Percentiles rank a stretch among this genome's conserved stretches.
Conservation (phyloP, 225 moss, liverwort and hornwort genomes). For the Climacium dendroides region DNA sequence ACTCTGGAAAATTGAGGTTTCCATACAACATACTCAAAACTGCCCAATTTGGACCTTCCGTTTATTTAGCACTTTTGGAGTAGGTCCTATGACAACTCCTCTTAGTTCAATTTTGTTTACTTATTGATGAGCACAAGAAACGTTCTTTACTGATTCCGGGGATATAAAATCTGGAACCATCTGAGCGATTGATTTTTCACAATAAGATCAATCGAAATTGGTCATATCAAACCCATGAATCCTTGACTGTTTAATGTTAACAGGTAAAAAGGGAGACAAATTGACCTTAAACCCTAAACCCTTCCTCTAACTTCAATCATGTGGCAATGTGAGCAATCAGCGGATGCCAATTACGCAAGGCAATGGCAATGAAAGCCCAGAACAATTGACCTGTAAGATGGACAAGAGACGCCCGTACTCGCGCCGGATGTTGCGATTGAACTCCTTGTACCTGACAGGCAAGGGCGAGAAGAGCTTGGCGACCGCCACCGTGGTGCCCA, state of each 20-base stretch:
- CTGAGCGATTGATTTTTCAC: background rate
- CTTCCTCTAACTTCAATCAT: background rate
- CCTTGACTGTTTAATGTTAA: background rate
- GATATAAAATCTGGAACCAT: background rate
- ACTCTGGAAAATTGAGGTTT: background rate
- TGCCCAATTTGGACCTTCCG: background rate
- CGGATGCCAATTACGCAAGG: background rate
- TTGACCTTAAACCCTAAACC: background rate
- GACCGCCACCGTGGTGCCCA: conserved; percentile 81
- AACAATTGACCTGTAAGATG: conserved; percentile 61
- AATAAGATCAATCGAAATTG: background rate
- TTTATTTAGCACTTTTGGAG: background rate
- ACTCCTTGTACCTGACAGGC: conserved; percentile 94
- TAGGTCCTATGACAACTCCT: background rate
- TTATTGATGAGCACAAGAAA: background rate
- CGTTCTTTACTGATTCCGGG: background rate
- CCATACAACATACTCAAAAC: background rate
- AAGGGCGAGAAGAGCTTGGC: conserved; percentile 73
- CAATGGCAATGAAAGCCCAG: background rate
- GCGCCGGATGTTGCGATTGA: conserved; percentile 85
- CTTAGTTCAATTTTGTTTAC: background rate
- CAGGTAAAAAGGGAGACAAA: background rate
- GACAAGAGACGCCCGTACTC: conserved; percentile 89
- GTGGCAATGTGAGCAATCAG: background rate
- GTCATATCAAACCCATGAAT: background rate